These are phyloP conservation scores for Conticribra weissflogii DNA, from an alignment of 108 stramenopile species.

Conservation along the genomic window DNA sequence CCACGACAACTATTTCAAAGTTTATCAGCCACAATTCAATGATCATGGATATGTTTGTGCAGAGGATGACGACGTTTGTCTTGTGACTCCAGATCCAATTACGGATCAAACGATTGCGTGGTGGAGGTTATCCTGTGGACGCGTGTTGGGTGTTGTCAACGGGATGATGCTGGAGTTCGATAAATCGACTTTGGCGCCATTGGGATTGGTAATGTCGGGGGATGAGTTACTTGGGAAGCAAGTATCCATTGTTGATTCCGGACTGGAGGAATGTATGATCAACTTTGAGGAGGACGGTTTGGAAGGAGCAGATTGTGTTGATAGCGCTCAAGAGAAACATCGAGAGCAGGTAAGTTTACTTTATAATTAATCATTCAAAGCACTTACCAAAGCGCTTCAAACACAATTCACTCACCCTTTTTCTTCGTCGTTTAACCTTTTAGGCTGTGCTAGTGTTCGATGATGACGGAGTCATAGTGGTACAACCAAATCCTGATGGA, in stretches of 20 bases:
- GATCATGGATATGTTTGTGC: slow-evolving; percentile 51
- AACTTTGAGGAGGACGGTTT: slow-evolving; percentile 53
- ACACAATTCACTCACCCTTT: not conserved
- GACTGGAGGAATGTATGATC: slow-evolving; percentile 46
- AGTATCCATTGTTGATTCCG: slow-evolving; percentile 54
- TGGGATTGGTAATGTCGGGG: slow-evolving; percentile 64
- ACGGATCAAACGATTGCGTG: slow-evolving; percentile 68
- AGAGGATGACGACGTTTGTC: slow-evolving; percentile 45
- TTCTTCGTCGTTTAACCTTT: not conserved
- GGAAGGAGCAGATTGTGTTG: slow-evolving; percentile 56
- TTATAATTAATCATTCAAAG: not conserved
- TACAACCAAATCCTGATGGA: slow-evolving; percentile 77
- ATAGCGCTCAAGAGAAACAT: slow-evolving; percentile 23
- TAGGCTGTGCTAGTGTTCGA: slow-evolving; percentile 50
- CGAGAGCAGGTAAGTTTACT: slow-evolving; percentile 41
- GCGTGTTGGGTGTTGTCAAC: slow-evolving; percentile 77
- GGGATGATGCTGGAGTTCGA: slow-evolving; percentile 82
- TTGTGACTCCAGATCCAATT: slow-evolving; percentile 38
- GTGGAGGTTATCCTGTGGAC: slow-evolving; percentile 77
- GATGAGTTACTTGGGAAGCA: slow-evolving; percentile 61
- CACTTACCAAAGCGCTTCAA: not conserved
- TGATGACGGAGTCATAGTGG: slow-evolving; percentile 50
- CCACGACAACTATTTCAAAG: slow-evolving; percentile 82
- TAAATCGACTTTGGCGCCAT: slow-evolving; percentile 62
- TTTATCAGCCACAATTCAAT: slow-evolving; percentile 62